A percentile compares a stretch with the other conserved stretches of the same genome.
Conservation (phyloP, 345 rosid species). For the Dovyalis caffra region DNA sequence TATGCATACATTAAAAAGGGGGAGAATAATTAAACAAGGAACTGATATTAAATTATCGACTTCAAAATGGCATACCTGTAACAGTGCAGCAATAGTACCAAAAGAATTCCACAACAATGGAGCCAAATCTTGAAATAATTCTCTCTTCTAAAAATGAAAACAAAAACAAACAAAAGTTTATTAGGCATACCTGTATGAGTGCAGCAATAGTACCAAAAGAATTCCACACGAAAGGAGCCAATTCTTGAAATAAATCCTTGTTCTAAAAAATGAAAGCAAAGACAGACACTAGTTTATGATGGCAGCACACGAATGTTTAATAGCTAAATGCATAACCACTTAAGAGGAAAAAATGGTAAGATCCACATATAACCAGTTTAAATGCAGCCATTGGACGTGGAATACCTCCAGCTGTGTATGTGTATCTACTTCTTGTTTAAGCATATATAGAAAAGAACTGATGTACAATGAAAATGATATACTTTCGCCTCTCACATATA, state of each 20-base stretch:
- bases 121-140: slow-evolving; percentile 93
- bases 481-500: not conserved
- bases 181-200: slow-evolving; percentile 36
- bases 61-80: slow-evolving; percentile 58
- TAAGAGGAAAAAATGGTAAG: slow-evolving; percentile 11
- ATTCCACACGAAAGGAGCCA: slow-evolving; percentile 32
- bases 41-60: not conserved
- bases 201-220: slow-evolving; percentile 38
- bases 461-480: not conserved
- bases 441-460: not conserved
- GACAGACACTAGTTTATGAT: slow-evolving; percentile 33
- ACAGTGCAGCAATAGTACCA: slow-evolving; percentile 75
- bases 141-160: slow-evolving; percentile 67
- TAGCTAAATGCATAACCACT: slow-evolving; percentile 28
- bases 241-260: slow-evolving; percentile 39
- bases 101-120: slow-evolving; percentile 86
- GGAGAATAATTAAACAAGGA: not conserved
- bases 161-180: slow-evolving; percentile 32
- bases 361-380: slow-evolving; percentile 1
- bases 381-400: not conserved
- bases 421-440: not conserved
- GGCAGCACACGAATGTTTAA: slow-evolving; percentile 25
- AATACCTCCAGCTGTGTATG: not conserved
- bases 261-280: slow-evolving; percentile 28
- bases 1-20: not conserved